Evolutionary conservation across 768 basidiomycete species (phyloP).

Genomic region (Serpula lacrymans): DNA sequence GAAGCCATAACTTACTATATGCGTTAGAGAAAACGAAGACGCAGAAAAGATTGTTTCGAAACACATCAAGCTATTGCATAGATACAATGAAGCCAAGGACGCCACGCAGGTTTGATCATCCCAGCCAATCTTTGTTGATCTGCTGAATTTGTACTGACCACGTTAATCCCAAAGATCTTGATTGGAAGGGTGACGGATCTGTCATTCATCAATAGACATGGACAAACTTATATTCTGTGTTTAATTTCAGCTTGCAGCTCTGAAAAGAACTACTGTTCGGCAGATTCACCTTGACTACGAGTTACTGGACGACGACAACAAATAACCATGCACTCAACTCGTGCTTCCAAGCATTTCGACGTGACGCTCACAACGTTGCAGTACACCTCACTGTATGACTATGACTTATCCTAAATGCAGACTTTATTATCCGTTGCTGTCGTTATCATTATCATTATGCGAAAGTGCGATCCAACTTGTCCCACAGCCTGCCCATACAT

Average conservation of each 20-base stretch:
- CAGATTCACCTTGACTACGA: slow-evolving; percentile 74
- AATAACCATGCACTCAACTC: neutral
- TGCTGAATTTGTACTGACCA: neutral
- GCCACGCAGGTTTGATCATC: slow-evolving; percentile 59
- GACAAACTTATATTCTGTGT: slow-evolving; percentile 13
- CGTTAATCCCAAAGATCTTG: slow-evolving; percentile 48
- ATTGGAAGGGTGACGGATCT: slow-evolving; percentile 63
- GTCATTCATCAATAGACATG: neutral
- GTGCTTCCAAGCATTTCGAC: too few species aligned
- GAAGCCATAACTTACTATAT: neutral
- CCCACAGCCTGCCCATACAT: slow-evolving; percentile 28
- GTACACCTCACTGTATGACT: neutral
- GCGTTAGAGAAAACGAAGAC: slow-evolving; percentile 39
- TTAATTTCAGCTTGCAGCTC: slow-evolving; percentile 64
- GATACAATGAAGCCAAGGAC: slow-evolving; percentile 81
- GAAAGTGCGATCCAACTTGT: slow-evolving; percentile 30
- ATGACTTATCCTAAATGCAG: neutral
- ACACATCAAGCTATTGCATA: slow-evolving; percentile 71
- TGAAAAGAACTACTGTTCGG: slow-evolving; percentile 66
- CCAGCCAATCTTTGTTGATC: neutral
- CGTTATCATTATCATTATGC: slow-evolving; percentile 7
- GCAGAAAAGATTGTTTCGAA: slow-evolving; percentile 57
- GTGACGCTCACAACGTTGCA: slow-evolving; percentile 6
- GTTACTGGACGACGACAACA: slow-evolving; percentile 54
- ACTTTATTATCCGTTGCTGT: neutral